These are phyloP conservation scores for Astragalus membranaceus DNA, from an alignment of 306 rosid species.

Conservation along the genomic window DNA sequence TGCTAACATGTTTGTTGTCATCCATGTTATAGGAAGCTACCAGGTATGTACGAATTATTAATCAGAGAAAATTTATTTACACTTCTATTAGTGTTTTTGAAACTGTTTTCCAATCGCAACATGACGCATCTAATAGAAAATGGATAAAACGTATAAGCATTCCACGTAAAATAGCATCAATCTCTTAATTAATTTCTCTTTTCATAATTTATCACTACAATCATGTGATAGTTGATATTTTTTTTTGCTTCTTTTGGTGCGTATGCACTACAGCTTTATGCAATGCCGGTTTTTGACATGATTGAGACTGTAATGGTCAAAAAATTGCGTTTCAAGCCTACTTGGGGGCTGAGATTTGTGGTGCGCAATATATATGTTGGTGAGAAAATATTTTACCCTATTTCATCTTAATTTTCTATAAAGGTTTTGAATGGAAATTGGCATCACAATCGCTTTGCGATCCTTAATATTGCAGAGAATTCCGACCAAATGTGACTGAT, in stretches of 20 bases:
- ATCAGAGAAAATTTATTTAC: too few relatives aligned
- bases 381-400: constrained; percentile 5
- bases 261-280: constrained; percentile 41
- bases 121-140: too few relatives aligned
- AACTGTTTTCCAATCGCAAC: too few relatives aligned
- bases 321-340: constrained; percentile 44
- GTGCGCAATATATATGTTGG: constrained; percentile 57
- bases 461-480: neutral
- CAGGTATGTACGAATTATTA: constrained; percentile 34
- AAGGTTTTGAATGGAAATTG: too few relatives aligned
- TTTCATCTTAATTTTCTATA: neutral
- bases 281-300: constrained; percentile 93
- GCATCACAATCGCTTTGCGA: too few relatives aligned
- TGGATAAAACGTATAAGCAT: too few relatives aligned
- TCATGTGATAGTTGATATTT: neutral
- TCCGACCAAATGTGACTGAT: too few relatives aligned
- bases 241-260: neutral
- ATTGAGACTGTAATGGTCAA: constrained; percentile 57
- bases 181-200: neutral
- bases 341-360: constrained; percentile 36
- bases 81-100: too few relatives aligned
- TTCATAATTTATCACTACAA: neutral
- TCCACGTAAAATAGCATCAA: too few relatives aligned
- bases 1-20: constrained; percentile 62
- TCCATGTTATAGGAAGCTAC: constrained; percentile 78